phyloP scores from a whole-genome alignment of 495 filamentous ascomycete species.

The Baudoinia panamericana region DNA sequence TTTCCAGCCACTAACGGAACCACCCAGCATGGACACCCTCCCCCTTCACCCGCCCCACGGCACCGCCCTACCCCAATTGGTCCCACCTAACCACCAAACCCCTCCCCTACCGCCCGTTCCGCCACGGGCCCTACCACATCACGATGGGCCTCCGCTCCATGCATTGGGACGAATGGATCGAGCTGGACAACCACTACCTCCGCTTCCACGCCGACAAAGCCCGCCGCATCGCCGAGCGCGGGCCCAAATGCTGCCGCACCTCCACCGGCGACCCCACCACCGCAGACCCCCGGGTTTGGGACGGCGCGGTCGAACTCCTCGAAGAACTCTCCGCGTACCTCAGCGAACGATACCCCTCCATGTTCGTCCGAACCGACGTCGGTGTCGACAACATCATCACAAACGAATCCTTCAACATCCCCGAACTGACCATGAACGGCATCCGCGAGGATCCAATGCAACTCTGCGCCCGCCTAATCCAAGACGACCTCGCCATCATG shows the following conservation, averaged over 20 bases:
- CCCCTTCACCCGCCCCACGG: slow-evolving; percentile 53
- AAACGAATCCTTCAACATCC: slow-evolving; percentile 59
- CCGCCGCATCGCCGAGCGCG: slow-evolving; percentile 56
- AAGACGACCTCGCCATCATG: slow-evolving; percentile 85
- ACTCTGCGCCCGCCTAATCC: slow-evolving; percentile 53
- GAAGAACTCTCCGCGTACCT: slow-evolving; percentile 67
- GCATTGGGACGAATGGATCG: slow-evolving; percentile 75
- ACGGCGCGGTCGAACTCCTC: slow-evolving; percentile 66
- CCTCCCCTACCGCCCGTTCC: slow-evolving; percentile 72
- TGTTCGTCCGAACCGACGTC: slow-evolving; percentile 51
- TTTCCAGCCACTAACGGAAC: slow-evolving; percentile 1
- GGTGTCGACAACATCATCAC: slow-evolving; percentile 64
- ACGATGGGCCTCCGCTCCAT: slow-evolving; percentile 75
- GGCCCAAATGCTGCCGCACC: slow-evolving; percentile 55
- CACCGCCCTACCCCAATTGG: slow-evolving; percentile 59
- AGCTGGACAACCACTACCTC: slow-evolving; percentile 73
- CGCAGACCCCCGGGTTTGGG: slow-evolving; percentile 43
- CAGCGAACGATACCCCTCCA: slow-evolving; percentile 62
- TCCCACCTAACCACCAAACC: slow-evolving; percentile 58
- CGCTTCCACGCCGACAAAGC: slow-evolving; percentile 65
- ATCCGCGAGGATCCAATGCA: slow-evolving; percentile 64
- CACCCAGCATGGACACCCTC: slow-evolving; percentile 54
- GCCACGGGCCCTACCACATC: slow-evolving; percentile 68
- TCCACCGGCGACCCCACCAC: slow-evolving; percentile 54
- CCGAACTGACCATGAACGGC: slow-evolving; percentile 43